Conservation (phyloP, 208 protist species). For the Leishmania gerbilli region DNA sequence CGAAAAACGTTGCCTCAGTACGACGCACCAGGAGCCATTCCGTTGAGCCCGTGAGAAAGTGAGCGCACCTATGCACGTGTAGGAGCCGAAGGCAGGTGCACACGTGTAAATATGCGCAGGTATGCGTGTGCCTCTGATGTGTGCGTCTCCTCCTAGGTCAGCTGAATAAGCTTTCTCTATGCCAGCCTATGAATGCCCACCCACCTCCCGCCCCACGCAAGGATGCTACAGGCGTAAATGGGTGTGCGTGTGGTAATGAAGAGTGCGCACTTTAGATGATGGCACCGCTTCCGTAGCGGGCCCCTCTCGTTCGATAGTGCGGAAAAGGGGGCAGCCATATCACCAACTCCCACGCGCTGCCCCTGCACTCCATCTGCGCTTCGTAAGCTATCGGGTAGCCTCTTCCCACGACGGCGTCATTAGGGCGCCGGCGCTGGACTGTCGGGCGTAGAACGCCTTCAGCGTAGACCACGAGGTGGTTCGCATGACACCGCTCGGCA, state of each 20-base stretch:
- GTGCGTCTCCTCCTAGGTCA: background rate
- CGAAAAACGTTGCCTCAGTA: background rate
- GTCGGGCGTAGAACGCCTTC: constrained; percentile 19
- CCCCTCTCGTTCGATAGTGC: background rate
- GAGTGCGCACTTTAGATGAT: background rate
- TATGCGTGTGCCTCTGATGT: background rate
- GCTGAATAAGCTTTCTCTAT: background rate
- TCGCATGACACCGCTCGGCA: constrained; percentile 7
- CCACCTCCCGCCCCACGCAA: background rate
- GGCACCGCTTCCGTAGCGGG: background rate
- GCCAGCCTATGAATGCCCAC: background rate
- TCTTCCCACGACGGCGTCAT: constrained; percentile 12
- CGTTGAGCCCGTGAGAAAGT: background rate
- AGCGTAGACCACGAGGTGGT: constrained; percentile 19
- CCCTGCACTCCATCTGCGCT: background rate
- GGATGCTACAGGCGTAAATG: background rate
- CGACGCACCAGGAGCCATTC: background rate
- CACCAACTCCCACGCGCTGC: background rate
- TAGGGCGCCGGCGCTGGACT: constrained; percentile 1
- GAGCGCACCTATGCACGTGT: background rate
- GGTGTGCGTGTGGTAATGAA: background rate
- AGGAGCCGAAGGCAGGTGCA: background rate
- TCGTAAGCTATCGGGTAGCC: background rate
- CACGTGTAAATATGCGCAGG: background rate
- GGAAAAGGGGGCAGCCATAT: background rate